A percentile compares a stretch with the other conserved stretches of the same genome.
Conservation (phyloP, 768 basidiomycete genomes). For the Mycena polygramma region DNA sequence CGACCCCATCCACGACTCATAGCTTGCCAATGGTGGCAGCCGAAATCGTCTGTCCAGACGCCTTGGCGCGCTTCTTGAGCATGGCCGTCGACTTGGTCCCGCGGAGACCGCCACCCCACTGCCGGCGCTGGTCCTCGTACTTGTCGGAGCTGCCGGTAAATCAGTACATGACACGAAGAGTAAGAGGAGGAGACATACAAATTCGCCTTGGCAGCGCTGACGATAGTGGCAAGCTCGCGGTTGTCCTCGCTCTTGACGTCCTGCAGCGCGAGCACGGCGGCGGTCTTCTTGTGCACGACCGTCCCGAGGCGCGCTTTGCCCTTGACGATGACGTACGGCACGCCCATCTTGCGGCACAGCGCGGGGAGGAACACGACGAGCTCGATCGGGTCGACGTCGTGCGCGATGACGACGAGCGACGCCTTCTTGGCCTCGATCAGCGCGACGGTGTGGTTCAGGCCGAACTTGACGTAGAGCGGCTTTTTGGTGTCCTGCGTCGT, state of each 20-base stretch:
- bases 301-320: slow-evolving; percentile 98
- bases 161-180: slow-evolving; percentile 8
- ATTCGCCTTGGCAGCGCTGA: slow-evolving; percentile 96
- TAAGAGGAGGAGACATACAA: slow-evolving; percentile 71
- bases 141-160: slow-evolving; percentile 77
- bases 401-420: slow-evolving; percentile 93
- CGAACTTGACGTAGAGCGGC: slow-evolving; percentile 95
- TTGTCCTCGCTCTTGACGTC: slow-evolving; percentile 96
- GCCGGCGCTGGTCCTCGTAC: slow-evolving; percentile 90
- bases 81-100: slow-evolving; percentile 95
- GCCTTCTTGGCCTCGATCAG: slow-evolving; percentile 99
- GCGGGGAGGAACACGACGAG: slow-evolving; percentile 98
- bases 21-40: slow-evolving; percentile 75
- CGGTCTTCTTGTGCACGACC: slow-evolving; percentile 98
- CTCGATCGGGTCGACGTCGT: slow-evolving; percentile 99
- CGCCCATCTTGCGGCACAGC: slow-evolving; percentile 99
- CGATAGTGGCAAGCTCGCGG: slow-evolving; percentile 91
- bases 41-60: slow-evolving; percentile 76
- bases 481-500: slow-evolving; percentile 84
- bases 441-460: slow-evolving; percentile 96
- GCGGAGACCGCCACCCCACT: slow-evolving; percentile 97
- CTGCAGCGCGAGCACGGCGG: slow-evolving; percentile 90
- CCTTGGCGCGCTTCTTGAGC: slow-evolving; percentile 95
- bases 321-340: slow-evolving; percentile 98
- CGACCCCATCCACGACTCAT: slow-evolving; percentile 57